phyloP scores from a whole-genome alignment of 2,329 filamentous ascomycete genomes.

The Trichophyton mentagrophytes region DNA sequence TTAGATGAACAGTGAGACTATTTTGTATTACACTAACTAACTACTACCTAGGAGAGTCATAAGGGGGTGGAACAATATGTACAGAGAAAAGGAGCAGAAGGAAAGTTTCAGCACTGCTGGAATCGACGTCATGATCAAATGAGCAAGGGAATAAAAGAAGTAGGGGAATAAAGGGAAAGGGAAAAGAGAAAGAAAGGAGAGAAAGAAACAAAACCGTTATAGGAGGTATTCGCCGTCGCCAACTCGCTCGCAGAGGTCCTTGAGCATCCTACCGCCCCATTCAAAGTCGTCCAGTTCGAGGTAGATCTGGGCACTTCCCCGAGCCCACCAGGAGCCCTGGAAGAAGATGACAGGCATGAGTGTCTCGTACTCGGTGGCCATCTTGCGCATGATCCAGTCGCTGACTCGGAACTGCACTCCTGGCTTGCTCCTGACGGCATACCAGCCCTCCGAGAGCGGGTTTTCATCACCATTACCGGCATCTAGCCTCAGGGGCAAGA shows the following conservation, averaged over 20 bases:
- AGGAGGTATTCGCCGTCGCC: constrained; percentile 12
- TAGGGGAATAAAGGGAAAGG: not conserved
- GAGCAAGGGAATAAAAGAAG: no score
- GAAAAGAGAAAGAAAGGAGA: not conserved
- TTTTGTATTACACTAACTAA: no score
- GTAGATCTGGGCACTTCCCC: constrained; percentile 72
- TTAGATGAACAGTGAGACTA: no score
- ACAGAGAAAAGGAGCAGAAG: not conserved
- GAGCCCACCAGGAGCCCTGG: constrained; percentile 51
- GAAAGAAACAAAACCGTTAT: not conserved
- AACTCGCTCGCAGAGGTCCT: constrained; percentile 43
- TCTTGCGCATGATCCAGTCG: constrained; percentile 46
- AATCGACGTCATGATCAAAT: not conserved
- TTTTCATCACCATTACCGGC: not conserved
- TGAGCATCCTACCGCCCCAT: constrained; percentile 50
- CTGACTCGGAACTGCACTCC: constrained; percentile 50
- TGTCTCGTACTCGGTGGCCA: constrained; percentile 52
- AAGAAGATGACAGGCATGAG: constrained; percentile 56
- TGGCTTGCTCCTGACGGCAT: constrained; percentile 61
- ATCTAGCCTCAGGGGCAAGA: constrained; percentile 48
- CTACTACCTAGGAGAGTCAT: not conserved
- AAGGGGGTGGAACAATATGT: not conserved
- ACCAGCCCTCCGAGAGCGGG: constrained; percentile 35
- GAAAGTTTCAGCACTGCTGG: not conserved
- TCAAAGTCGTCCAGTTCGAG: constrained; percentile 68